Evolutionary conservation across 257 asterid genomes (phyloP), one percentile per base, ranked within the genome.

Genomic region (Osmanthus fragrans): DNA sequence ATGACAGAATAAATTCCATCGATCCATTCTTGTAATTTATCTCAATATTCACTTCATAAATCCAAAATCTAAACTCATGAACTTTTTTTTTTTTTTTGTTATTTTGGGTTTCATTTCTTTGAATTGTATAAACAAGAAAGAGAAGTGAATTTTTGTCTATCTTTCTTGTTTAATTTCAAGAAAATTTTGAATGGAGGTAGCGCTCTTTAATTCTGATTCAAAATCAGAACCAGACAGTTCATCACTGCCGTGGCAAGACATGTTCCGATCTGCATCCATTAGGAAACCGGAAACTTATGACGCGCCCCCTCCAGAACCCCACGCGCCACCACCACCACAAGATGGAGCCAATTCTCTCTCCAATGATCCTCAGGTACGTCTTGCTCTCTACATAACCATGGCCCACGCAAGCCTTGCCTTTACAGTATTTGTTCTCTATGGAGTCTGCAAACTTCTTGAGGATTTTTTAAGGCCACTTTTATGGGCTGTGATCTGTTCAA

Each of bases 401-500:
- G 99, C 99, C 23, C 98, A 95, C 80, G 97, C 94, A 18, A 97
- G 97, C 4, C 82, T 95, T 23, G 97, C 92, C 21, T 85, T 95
- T 81, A 73, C 88, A 11, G 73, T 93, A 37, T 87, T 93, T 69
- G 79, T 88, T 45, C 86, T 95, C 19, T 95, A 84, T 75, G 97
- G 89, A 7, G 92, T 95, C 47, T 88, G 87, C 64, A 93, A 86
- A 73, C 91, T 95, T 71, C 93, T 95, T 7, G 92, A 93, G 75
- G 92, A 92, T 82, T 95, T 93, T 82, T 68, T 91, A 47, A 76
- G 98, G 71, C 97, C 99, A n/a, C 88, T 95, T 18, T 83, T 90
- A 63, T 95, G 99, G 99, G 99, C 97, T 40, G 92, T 93, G 32
- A 89, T 95, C 70, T 93, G 94, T 75, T 95, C 99, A 51, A 93